These are phyloP conservation scores for Phellinidium pouzarii DNA, from an alignment of 1,284 basidiomycete genomes.

Conservation along the genomic window DNA sequence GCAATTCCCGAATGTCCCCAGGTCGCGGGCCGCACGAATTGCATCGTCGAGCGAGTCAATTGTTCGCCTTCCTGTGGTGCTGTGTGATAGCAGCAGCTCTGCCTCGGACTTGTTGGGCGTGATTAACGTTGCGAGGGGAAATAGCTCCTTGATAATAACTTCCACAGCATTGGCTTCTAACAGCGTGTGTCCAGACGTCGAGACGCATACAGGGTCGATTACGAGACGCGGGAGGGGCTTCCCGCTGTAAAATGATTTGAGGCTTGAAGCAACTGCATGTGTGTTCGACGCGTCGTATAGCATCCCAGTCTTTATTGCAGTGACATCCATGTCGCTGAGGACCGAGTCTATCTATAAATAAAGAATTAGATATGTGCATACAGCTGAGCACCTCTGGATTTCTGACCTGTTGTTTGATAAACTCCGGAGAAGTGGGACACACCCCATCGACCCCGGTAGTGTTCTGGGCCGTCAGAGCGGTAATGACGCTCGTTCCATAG, in stretches of 20 bases:
- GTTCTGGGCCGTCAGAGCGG: constrained; percentile 90
- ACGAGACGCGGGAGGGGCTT: constrained; percentile 48
- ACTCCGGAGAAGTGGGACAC: constrained; percentile 57
- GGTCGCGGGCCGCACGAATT: constrained; percentile 48
- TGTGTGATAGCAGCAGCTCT: constrained; percentile 54
- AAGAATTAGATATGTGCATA: constrained; percentile 2
- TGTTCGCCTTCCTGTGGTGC: constrained; percentile 9
- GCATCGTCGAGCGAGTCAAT: constrained; percentile 58
- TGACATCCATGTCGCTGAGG: constrained; percentile 67
- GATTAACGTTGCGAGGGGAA: constrained; percentile 70
- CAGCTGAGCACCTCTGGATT: background rate
- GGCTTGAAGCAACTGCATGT: constrained; percentile 37
- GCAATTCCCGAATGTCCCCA: constrained; percentile 45
- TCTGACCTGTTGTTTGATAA: constrained; percentile 64
- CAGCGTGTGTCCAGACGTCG: constrained; percentile 83
- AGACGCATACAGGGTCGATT: constrained; percentile 90
- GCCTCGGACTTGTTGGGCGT: constrained; percentile 90
- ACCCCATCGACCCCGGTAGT: constrained; percentile 78
- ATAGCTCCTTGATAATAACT: constrained; percentile 53
- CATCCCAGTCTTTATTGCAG: constrained; percentile 91
- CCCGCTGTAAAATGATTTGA: constrained; percentile 35
- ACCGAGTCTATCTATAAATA: constrained; percentile 60
- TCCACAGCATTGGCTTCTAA: constrained; percentile 63
- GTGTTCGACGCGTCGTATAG: constrained; percentile 50
- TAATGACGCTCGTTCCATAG: constrained; percentile 85